Conservation (phyloP, 2,329 filamentous ascomycete genomes). For the Colletotrichum trifolii region DNA sequence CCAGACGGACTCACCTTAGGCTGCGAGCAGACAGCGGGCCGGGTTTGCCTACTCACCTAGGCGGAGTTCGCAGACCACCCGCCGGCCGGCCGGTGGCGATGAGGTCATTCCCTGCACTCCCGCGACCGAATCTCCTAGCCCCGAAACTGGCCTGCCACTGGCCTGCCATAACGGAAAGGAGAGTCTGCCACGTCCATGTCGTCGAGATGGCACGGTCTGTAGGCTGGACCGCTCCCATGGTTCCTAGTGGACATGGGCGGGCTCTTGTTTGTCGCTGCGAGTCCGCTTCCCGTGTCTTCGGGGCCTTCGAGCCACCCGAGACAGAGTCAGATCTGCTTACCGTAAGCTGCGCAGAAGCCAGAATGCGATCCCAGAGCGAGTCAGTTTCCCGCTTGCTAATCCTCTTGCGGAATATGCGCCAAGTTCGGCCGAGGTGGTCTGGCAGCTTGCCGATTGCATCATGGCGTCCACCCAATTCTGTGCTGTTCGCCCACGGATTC, state of each 20-base stretch:
- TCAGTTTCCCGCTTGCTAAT: neutral
- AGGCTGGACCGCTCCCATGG: slow-evolving; percentile 3
- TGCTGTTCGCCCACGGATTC: neutral
- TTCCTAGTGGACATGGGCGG: slow-evolving; percentile 20
- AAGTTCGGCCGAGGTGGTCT: slow-evolving; percentile 7
- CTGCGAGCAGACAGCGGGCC: neutral
- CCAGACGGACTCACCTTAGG: neutral
- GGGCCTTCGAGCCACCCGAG: slow-evolving; percentile 21
- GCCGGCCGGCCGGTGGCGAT: slow-evolving; percentile 27
- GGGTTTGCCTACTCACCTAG: neutral
- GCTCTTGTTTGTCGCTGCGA: slow-evolving; percentile 5
- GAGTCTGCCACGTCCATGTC: neutral
- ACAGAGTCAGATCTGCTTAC: neutral
- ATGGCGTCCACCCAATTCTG: slow-evolving; percentile 1
- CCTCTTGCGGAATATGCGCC: neutral
- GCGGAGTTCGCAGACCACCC: slow-evolving; percentile 29
- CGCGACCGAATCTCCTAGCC: neutral
- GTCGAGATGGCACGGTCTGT: slow-evolving; percentile 2
- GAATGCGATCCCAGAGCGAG: neutral
- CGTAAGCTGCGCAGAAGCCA: slow-evolving; percentile 17
- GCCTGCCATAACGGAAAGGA: neutral
- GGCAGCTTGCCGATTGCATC: slow-evolving; percentile 21
- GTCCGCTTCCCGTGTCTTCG: slow-evolving; percentile 16
- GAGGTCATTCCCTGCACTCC: slow-evolving; percentile 24
- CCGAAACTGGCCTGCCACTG: neutral